phyloP scores from a whole-genome alignment of 75 land plant species.

The Ceratopteris richardii region DNA sequence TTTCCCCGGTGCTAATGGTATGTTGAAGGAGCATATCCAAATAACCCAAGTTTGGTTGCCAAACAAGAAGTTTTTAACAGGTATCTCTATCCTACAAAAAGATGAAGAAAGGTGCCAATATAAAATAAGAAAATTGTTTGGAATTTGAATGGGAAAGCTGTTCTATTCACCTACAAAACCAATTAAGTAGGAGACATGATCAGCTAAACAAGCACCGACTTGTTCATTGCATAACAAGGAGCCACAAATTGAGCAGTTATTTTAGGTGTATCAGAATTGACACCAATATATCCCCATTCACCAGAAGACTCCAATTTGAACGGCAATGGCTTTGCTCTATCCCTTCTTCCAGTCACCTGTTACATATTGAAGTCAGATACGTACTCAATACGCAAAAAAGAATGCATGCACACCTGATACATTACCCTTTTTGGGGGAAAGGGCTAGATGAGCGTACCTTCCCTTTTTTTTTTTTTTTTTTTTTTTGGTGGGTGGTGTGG shows the following conservation, averaged over 20 bases:
- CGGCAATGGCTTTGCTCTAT: slow-evolving; percentile 86
- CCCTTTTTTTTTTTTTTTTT: too few relatives aligned
- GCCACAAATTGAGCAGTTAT: slow-evolving; percentile 79
- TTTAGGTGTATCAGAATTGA: slow-evolving; percentile 73
- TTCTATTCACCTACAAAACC: too few relatives aligned
- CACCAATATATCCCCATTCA: slow-evolving; percentile 78
- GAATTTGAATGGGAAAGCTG: too few relatives aligned
- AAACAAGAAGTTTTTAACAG: slow-evolving; percentile 68
- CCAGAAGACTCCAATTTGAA: slow-evolving; percentile 80
- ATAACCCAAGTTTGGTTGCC: slow-evolving; percentile 87
- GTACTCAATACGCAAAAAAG: too few relatives aligned
- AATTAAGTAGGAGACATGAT: too few relatives aligned
- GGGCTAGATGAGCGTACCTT: too few relatives aligned
- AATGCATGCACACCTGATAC: too few relatives aligned
- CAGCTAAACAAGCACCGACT: too few relatives aligned
- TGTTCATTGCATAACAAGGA: slow-evolving; percentile 85
- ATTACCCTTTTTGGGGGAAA: too few relatives aligned
- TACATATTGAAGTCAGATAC: neutral
- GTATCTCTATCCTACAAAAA: slow-evolving; percentile 89
- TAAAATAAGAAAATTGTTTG: too few relatives aligned
- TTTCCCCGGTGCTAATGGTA: slow-evolving; percentile 96
- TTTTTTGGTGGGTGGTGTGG: too few relatives aligned
- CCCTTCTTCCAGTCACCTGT: slow-evolving; percentile 93
- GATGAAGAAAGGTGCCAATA: slow-evolving; percentile 4
- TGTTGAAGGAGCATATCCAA: slow-evolving; percentile 96